A percentile compares a stretch with the other conserved stretches of the same genome.
Evolutionary conservation across 441 rosid genomes (phyloP).

Genomic region (Erodium trifolium): DNA sequence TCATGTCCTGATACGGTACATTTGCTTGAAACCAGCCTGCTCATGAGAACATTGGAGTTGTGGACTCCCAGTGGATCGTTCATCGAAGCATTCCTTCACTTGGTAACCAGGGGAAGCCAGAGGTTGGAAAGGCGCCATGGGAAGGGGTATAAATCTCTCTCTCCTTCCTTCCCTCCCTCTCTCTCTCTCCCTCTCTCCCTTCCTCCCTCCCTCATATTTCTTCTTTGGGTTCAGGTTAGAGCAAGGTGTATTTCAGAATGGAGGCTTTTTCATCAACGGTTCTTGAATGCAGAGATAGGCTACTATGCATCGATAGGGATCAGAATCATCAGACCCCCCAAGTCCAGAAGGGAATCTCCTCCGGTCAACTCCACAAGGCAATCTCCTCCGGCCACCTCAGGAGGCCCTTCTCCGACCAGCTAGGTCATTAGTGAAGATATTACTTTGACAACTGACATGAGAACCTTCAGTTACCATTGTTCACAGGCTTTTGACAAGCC

Average conservation of each 20-base stretch:
- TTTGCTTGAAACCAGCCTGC: constrained; percentile 60
- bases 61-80: constrained; percentile 96
- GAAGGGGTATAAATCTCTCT: constrained; percentile 52
- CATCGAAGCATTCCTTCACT: constrained; percentile 91
- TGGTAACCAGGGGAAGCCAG: constrained; percentile 72
- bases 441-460: too few species aligned
- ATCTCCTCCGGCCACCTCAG: too few species aligned
- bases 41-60: constrained; percentile 93
- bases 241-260: constrained; percentile 85
- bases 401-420: too few species aligned
- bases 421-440: too few species aligned
- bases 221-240: constrained; percentile 22
- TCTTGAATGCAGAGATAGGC: constrained; percentile 54
- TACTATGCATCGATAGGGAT: constrained; percentile 30
- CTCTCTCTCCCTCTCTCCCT: too few species aligned
- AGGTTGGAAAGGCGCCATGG: constrained; percentile 63
- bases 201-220: not conserved
- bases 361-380: too few species aligned
- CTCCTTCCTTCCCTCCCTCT: too few species aligned
- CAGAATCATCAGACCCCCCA: not conserved
- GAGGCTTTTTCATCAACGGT: constrained; percentile 60
- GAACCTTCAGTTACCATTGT: too few species aligned
- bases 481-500: too few species aligned
- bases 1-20: not conserved
- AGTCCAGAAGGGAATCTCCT: not conserved